Percentiles rank a stretch among this genome's conserved stretches.
phyloP scores from a whole-genome alignment of 140 eudicot species.

The Senecio squalidus region DNA sequence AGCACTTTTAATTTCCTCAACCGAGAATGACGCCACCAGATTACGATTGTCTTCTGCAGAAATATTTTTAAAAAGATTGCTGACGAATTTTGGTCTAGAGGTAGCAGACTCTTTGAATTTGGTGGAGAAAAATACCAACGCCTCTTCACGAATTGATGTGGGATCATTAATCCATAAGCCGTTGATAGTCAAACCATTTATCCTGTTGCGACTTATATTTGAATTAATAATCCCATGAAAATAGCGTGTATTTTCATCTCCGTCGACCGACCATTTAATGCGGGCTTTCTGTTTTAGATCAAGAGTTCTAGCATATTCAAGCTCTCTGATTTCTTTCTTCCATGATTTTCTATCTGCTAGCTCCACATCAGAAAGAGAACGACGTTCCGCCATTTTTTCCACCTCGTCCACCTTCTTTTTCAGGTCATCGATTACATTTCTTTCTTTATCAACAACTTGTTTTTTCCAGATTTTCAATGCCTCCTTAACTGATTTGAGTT shows the following conservation, averaged over 20 bases:
- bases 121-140: no score
- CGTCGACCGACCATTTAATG: background rate
- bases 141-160: background rate
- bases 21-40: no score
- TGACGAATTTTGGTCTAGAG: background rate
- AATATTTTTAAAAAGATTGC: background rate
- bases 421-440: background rate
- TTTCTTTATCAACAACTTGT: background rate
- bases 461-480: background rate
- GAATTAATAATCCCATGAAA: background rate
- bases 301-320: background rate
- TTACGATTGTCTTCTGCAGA: background rate
- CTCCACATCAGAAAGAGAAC: background rate
- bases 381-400: background rate
- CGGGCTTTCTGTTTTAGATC: background rate
- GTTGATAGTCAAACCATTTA: background rate
- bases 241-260: background rate
- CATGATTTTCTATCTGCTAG: background rate
- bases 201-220: background rate
- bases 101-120: no score
- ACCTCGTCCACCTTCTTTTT: background rate
- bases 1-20: no score
- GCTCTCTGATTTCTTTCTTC: background rate
- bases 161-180: background rate
- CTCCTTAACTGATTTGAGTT: background rate